Percentiles rank a stretch among this genome's conserved stretches.
phyloP scores from a whole-genome alignment of 2,329 filamentous ascomycete genomes.

The Ramichloridium luteum region DNA sequence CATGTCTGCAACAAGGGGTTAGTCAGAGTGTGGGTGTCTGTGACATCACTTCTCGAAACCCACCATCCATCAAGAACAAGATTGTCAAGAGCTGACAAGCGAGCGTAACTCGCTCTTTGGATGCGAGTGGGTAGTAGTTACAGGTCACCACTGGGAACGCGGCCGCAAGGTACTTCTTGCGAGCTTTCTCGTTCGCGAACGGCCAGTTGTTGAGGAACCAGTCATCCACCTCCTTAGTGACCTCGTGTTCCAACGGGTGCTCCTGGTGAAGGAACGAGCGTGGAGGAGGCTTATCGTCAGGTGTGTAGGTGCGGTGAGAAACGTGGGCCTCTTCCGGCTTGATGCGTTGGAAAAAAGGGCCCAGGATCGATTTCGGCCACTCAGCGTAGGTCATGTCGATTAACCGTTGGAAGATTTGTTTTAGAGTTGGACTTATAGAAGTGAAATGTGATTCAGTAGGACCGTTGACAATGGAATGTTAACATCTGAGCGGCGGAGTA shows the following conservation, averaged over 20 bases:
- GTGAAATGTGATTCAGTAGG: no score
- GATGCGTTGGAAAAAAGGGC: no score
- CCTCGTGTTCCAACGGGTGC: constrained; percentile 1
- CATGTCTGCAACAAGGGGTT: not conserved
- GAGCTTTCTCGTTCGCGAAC: constrained; percentile 1
- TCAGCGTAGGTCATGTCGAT: no score
- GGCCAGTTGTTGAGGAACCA: constrained; percentile 1
- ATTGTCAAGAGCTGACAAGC: not conserved
- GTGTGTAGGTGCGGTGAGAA: no score
- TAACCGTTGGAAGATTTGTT: no score
- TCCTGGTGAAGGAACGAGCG: not conserved
- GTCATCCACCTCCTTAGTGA: not conserved
- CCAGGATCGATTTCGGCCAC: no score
- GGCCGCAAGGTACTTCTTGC: not conserved
- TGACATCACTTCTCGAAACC: not conserved
- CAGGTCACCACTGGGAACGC: not conserved
- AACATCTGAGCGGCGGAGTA: no score
- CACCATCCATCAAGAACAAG: not conserved
- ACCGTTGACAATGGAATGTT: no score
- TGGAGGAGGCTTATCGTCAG: not conserved
- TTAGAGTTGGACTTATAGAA: no score
- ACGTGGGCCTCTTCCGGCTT: no score
- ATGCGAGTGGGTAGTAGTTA: not conserved
- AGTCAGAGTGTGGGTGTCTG: not conserved
- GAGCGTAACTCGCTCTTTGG: not conserved